Conservation (phyloP, 495 filamentous ascomycete genomes). For the Hamigera avellanea region DNA sequence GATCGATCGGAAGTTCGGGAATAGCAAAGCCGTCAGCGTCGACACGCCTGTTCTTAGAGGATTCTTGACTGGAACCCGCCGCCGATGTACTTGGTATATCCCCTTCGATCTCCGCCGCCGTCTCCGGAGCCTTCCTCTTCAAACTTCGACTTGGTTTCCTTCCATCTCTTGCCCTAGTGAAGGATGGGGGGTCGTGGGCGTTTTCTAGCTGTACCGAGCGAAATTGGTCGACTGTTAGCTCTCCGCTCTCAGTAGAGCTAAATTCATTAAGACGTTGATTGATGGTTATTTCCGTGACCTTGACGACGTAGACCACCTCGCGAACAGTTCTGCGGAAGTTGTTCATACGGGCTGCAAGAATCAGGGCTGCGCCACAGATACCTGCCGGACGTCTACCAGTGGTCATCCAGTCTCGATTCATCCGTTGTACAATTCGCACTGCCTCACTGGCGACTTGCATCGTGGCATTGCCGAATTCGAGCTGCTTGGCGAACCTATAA, state of each 20-base stretch:
- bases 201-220: constrained; percentile 53
- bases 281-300: constrained; percentile 85
- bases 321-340: constrained; percentile 86
- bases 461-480: constrained; percentile 73
- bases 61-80: not conserved
- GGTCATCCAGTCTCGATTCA: constrained; percentile 94
- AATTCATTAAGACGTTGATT: constrained; percentile 85
- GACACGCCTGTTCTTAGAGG: constrained; percentile 20
- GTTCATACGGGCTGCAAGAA: constrained; percentile 93
- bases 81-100: constrained; percentile 10
- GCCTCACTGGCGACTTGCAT: constrained; percentile 79
- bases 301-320: constrained; percentile 92
- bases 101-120: constrained; percentile 33
- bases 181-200: constrained; percentile 70
- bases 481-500: constrained; percentile 72
- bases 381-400: constrained; percentile 86
- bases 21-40: constrained; percentile 40
- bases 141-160: constrained; percentile 29
- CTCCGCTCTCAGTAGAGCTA: constrained; percentile 63
- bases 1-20: constrained; percentile 34
- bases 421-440: constrained; percentile 71
- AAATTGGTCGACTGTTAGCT: constrained; percentile 80
- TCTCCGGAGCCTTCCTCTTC: constrained; percentile 31
- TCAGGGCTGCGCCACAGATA: constrained; percentile 85
- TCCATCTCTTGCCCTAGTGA: constrained; percentile 49